phyloP scores from a whole-genome alignment of 306 rosid species.

The Glycyrrhiza uralensis region DNA sequence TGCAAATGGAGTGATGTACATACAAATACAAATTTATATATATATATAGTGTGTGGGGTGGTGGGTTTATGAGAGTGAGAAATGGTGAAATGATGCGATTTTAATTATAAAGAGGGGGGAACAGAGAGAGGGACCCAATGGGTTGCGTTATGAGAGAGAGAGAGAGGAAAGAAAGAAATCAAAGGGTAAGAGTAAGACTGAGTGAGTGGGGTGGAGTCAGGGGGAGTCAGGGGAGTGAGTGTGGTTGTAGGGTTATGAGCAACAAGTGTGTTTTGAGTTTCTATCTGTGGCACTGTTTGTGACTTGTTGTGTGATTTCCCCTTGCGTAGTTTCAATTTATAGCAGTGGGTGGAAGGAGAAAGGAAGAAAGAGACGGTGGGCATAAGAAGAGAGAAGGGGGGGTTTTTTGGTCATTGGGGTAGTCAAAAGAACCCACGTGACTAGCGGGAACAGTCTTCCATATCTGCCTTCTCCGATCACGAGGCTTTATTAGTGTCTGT shows the following conservation, averaged over 20 bases:
- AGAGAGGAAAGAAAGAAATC: too few species aligned
- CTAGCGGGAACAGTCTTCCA: constrained; percentile 92
- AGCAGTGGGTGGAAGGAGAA: background rate
- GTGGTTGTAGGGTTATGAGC: constrained; percentile 38
- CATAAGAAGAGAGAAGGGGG: background rate
- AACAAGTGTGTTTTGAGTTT: constrained; percentile 10
- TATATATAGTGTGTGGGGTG: too few species aligned
- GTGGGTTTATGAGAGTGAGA: too few species aligned
- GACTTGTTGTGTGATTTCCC: background rate
- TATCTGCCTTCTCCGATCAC: constrained; percentile 98
- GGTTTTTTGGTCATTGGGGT: constrained; percentile 46
- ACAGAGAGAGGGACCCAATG: constrained; percentile 27
- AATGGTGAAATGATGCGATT: too few species aligned
- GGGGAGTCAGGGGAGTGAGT: constrained; percentile 26
- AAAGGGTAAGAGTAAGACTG: too few species aligned
- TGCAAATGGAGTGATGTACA: constrained; percentile 37
- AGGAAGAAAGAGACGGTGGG: background rate
- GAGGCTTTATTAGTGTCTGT: constrained; percentile 57
- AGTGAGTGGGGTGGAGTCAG: constrained; percentile 33
- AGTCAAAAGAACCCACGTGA: constrained; percentile 97
- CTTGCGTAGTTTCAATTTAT: constrained; percentile 31
- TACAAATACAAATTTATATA: constrained; percentile 3
- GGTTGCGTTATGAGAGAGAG: background rate
- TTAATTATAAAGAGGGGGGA: constrained; percentile 25
- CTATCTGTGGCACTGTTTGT: constrained; percentile 12